Evolutionary conservation across 2,329 filamentous ascomycete genomes (phyloP).

Genomic region (Bipolaris cookei): DNA sequence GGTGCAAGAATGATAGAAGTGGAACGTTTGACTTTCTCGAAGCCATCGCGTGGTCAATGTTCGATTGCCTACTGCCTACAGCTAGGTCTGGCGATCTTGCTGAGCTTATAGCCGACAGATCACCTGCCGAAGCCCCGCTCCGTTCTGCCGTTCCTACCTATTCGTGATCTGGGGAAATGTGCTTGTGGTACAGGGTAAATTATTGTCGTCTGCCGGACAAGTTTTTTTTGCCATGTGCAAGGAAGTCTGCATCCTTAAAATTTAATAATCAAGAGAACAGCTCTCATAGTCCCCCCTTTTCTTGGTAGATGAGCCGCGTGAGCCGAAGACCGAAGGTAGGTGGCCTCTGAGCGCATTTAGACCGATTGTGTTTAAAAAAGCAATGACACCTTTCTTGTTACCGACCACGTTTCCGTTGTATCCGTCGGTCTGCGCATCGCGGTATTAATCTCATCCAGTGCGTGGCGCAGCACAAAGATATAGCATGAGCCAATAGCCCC

Average conservation of each 20-base stretch:
- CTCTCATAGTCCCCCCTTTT: not conserved
- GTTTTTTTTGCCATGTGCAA: not conserved
- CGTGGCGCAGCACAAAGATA: slow-evolving; percentile 11
- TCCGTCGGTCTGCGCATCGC: not conserved
- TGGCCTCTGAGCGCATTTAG: too few species aligned
- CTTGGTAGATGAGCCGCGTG: not conserved
- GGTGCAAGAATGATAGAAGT: not conserved
- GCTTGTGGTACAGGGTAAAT: too few species aligned
- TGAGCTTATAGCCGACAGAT: not conserved
- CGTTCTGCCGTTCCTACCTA: not conserved
- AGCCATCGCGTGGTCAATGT: not conserved
- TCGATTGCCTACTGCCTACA: not conserved
- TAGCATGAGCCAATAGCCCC: slow-evolving; percentile 5
- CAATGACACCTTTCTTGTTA: not conserved
- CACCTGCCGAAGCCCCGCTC: not conserved
- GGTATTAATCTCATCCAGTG: not conserved
- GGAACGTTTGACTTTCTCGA: not conserved
- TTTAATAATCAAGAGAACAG: not conserved
- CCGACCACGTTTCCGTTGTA: not conserved
- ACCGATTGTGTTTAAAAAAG: not conserved
- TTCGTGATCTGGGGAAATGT: not conserved
- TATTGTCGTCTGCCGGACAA: not conserved
- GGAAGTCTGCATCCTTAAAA: not conserved
- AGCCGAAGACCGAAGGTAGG: not conserved
- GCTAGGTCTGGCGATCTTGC: not conserved